These are phyloP conservation scores for Mediolabrus comicus DNA, from an alignment of 108 stramenopile species.

Conservation along the genomic window DNA sequence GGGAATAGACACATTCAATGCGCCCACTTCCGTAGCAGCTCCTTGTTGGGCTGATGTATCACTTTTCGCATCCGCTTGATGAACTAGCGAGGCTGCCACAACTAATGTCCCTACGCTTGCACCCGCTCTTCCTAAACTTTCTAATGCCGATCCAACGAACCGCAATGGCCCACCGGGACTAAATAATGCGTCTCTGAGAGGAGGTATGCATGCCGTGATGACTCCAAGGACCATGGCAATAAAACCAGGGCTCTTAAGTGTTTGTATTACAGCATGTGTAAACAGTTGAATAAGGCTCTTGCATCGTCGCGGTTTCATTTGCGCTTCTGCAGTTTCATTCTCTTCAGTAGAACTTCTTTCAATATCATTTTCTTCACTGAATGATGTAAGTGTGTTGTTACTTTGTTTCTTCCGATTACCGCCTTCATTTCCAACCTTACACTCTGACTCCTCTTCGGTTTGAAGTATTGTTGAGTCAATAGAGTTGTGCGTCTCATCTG, in stretches of 20 bases:
- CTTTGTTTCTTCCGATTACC: neutral
- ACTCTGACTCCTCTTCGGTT: neutral
- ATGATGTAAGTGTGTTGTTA: neutral
- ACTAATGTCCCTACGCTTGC: constrained; percentile 60
- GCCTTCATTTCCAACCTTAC: neutral
- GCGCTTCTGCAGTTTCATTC: neutral
- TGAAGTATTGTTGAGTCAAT: neutral
- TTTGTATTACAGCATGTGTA: constrained; percentile 47
- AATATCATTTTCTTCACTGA: constrained; percentile 5
- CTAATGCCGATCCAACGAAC: constrained; percentile 68
- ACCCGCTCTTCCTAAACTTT: constrained; percentile 55
- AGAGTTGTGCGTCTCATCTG: neutral
- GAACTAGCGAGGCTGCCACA: constrained; percentile 63
- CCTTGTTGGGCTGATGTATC: neutral
- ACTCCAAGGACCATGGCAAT: constrained; percentile 67
- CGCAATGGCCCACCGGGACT: constrained; percentile 53
- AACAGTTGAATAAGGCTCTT: constrained; percentile 9
- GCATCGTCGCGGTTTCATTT: neutral
- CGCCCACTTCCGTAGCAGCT: neutral
- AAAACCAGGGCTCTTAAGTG: constrained; percentile 56
- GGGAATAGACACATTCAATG: neutral
- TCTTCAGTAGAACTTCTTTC: neutral
- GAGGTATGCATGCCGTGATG: constrained; percentile 69
- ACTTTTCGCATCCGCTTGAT: constrained; percentile 10
- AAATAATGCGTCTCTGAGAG: constrained; percentile 65